These are phyloP conservation scores for Linaria vulgaris DNA, from an alignment of 257 asterid genomes.

Conservation along the genomic window DNA sequence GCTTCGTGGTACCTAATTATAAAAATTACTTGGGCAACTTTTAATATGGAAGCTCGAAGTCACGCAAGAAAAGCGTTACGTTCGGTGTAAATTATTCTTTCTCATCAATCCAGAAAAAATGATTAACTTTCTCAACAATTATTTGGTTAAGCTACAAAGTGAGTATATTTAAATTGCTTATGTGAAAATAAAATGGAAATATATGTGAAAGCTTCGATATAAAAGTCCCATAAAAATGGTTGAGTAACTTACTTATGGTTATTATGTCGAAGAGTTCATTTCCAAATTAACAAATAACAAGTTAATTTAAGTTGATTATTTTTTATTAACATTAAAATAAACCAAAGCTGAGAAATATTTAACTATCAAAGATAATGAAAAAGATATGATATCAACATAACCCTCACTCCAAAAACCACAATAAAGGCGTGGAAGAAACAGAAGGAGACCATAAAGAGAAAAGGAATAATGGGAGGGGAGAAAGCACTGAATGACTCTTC, in stretches of 20 bases:
- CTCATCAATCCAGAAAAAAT: neutral
- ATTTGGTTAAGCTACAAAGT: neutral
- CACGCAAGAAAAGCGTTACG: conserved; percentile 1
- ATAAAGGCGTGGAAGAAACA: neutral
- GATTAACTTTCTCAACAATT: neutral
- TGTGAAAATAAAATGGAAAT: neutral
- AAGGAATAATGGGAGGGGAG: conserved; percentile 7
- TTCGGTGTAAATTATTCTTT: neutral
- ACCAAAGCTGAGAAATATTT: too few species aligned
- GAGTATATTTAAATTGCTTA: neutral
- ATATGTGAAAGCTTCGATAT: neutral
- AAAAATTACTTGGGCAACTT: neutral
- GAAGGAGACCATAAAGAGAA: neutral
- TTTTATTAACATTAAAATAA: too few species aligned
- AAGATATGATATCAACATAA: neutral
- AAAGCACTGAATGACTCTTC: conserved; percentile 5
- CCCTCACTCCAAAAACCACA: conserved; percentile 5
- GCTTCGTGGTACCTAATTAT: conserved; percentile 93
- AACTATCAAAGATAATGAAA: neutral
- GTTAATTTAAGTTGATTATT: neutral
- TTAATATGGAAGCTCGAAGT: neutral
- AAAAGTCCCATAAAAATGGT: neutral
- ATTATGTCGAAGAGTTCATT: neutral
- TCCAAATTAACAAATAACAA: neutral
- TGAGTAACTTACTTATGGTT: neutral